Evolutionary conservation across 2,329 filamentous ascomycete genomes (phyloP).

Genomic region (Ophiostoma sp.): DNA sequence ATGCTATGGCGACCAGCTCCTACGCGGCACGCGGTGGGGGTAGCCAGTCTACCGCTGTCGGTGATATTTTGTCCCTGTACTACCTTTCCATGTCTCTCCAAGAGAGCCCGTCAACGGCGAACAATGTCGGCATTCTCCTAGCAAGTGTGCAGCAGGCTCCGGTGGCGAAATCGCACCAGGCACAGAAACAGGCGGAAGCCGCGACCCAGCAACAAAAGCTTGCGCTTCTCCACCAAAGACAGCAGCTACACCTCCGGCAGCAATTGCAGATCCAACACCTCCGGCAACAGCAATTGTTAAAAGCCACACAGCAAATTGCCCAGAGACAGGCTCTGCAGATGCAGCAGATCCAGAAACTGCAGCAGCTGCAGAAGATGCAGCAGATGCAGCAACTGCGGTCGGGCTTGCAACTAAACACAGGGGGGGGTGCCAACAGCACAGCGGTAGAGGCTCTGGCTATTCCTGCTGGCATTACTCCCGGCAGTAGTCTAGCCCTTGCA

Average conservation of each 20-base stretch:
- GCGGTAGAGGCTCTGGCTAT: conserved; percentile 41
- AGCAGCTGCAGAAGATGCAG: conserved; percentile 14
- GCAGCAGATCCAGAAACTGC: not conserved
- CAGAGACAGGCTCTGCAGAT: not conserved
- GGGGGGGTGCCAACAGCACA: conserved; percentile 18
- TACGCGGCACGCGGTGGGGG: conserved; percentile 45
- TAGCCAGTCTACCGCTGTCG: conserved; percentile 67
- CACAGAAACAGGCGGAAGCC: not conserved
- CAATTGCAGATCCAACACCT: conserved; percentile 9
- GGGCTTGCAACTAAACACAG: conserved; percentile 18
- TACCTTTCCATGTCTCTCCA: conserved; percentile 92
- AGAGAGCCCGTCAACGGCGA: conserved; percentile 93
- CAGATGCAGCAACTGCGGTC: not conserved
- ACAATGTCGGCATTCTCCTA: conserved; percentile 96
- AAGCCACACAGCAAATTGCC: not conserved
- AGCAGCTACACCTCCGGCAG: conserved; percentile 9
- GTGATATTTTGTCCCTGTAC: conserved; percentile 90
- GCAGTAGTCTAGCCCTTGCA: conserved; percentile 81
- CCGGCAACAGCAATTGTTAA: not conserved
- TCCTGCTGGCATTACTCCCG: conserved; percentile 68
- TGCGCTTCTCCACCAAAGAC: not conserved
- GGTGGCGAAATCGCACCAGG: not conserved
- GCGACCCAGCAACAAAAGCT: conserved; percentile 12
- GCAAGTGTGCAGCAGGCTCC: conserved; percentile 75
- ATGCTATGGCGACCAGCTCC: conserved; percentile 76